Evolutionary conservation across 768 basidiomycete genomes (phyloP).

Genomic region (Termitomyces sp.): DNA sequence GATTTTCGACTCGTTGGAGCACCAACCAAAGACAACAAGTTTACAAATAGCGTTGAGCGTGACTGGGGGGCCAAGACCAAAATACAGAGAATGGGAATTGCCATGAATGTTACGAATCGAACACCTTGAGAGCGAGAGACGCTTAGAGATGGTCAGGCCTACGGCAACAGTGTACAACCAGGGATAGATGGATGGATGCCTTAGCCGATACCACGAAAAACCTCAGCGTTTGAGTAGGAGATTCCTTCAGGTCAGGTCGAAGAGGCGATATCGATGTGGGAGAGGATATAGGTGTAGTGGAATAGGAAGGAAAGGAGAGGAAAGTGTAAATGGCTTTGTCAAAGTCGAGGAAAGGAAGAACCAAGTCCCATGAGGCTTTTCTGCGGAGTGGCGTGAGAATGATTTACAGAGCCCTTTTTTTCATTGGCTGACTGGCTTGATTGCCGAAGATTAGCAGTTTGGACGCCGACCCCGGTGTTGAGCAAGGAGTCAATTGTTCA

Average conservation of each 20-base stretch:
- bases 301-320: not conserved
- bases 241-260: not conserved
- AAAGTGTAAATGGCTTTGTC: not conserved
- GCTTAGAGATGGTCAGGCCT: not conserved
- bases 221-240: not conserved
- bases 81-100: not conserved
- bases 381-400: slow-evolving; percentile 14
- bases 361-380: slow-evolving; percentile 14
- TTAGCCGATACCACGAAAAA: not conserved
- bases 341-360: not conserved
- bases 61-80: not conserved
- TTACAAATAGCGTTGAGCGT: not conserved
- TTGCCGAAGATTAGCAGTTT: not conserved
- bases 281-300: not conserved
- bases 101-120: not conserved
- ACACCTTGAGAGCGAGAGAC: not conserved
- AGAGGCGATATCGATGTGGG: not conserved
- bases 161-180: not conserved
- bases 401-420: slow-evolving; percentile 10
- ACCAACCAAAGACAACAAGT: not conserved
- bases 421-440: slow-evolving; percentile 12
- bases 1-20: not conserved
- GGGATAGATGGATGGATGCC: not conserved
- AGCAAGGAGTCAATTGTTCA: no score
- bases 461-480: not conserved